Evolutionary conservation across 441 rosid genomes (phyloP), one percentile per base, ranked within the genome.

Genomic region (Rhodomyrtus psidioides): DNA sequence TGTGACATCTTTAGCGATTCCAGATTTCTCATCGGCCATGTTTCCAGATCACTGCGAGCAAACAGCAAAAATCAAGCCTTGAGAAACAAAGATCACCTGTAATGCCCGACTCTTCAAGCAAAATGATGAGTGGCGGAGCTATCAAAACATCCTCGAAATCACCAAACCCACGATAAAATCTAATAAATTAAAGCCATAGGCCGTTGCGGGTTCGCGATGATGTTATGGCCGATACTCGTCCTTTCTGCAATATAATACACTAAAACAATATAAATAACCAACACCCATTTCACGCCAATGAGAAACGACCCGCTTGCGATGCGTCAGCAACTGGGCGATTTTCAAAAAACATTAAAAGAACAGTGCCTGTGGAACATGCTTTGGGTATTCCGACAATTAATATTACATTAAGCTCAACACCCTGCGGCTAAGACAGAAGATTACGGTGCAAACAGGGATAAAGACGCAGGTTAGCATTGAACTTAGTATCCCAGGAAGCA

Each of bases 1-100:
- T 5, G 97, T 94, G 56, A 96, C 95, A 92, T 96, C 97, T 83
- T 94, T 95, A 15, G 96, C 99, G 87, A 94, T 92, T 85, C 90
- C 89, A 84, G 88, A 51, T 84, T 82, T 89, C 87, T 85, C 92
- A 17, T 60, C 86, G 13, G 93, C 95, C 98, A 95, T 65, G 79
- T 34, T 65, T 65, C 49, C 49, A 19, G 79, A 65, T 65, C 49
- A 65, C 79, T 34, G n/a, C 79, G 39, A 34, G 14, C 49, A 65
- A 21, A 65, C 79, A 5, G 44, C 79, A 30, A 65, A 10, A 51
- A 51, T 65, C n/a, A 65, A 65, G 79, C 46, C 79, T 65, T 21
- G n/a, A 65, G 76, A 34, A 65, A 34, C 79, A 30, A 65, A 34
- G 79, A 34, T 14, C 46, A 9, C 8, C 14, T 13, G 7, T 12